Evolutionary conservation across 2,329 filamentous ascomycete species (phyloP).

Genomic region (Paraconiothyrium sp.): DNA sequence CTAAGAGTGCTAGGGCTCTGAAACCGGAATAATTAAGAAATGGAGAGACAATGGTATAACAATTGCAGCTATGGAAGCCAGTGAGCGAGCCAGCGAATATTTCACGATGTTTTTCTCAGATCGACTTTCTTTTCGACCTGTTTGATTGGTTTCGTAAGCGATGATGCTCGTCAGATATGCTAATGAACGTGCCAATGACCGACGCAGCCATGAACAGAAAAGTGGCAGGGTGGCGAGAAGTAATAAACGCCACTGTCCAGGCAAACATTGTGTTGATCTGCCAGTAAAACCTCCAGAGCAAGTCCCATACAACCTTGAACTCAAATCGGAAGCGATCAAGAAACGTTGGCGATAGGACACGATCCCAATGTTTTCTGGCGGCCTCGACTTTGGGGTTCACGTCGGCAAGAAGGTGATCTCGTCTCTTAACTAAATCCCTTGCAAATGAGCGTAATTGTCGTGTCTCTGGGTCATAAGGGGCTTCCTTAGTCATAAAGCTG

Average conservation of each 20-base stretch:
- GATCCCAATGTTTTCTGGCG: not conserved
- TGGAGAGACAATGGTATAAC: too few relatives aligned
- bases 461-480: not conserved
- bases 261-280: not conserved
- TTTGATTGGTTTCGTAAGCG: not conserved
- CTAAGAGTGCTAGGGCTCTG: too few relatives aligned
- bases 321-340: not conserved
- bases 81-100: too few relatives aligned
- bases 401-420: not conserved
- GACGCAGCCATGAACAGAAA: not conserved
- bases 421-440: not conserved
- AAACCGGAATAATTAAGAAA: too few relatives aligned
- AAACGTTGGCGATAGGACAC: not conserved
- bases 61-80: too few relatives aligned
- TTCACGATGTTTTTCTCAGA: not conserved
- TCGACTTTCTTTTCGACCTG: not conserved
- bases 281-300: not conserved
- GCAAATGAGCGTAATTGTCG: not conserved
- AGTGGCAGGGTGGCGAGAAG: not conserved
- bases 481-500: not conserved
- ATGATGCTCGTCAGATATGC: not conserved
- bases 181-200: not conserved
- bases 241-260: not conserved
- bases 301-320: not conserved
- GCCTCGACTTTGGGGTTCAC: not conserved